Evolutionary conservation across 2,329 filamentous ascomycete genomes (phyloP), one percentile per base, ranked within the genome.

Genomic region (Iodosphaeria phyllophila): DNA sequence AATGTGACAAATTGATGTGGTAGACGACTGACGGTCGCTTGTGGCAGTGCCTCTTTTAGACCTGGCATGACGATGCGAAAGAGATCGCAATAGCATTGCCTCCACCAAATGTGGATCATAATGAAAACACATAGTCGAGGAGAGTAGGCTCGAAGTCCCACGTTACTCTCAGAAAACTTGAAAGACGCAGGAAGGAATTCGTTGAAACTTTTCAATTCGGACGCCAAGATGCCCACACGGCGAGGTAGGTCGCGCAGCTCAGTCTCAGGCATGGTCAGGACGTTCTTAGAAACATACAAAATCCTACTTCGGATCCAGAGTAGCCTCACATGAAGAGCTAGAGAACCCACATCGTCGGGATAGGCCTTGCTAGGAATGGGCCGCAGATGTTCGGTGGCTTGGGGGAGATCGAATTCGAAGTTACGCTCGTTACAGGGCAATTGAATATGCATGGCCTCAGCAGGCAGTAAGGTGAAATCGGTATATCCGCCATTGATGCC

Each of bases 241-340:
- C 47, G 44, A 22, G 61, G 54, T 8, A 65, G 44, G 9, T 53
- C 45, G 4, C 48, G 48, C 8, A 65, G 42, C 13, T 58, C 53
- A 2, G 52, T 40, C 11, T 58, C 51, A 4, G 58, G 44, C 35
- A 48, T 48, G 36, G 50, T 23, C 37, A 47, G 31, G 4, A 49
- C 50, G 17, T 54, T 48, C 27, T 61, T 60, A 5, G 59, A 60
- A 29, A 60, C 64, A 32, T 65, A 60, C 33, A 62, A 46, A 11
- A 68, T 63, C 24, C 58, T 51, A 18, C 60, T 58, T 23, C 62
- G 54, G 35, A 68, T 53, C 40, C 62, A 60, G 20, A 64, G 49
- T 20, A 68, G 60, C 24, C 63, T 59, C 10, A 68, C 56, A 23
- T 68, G 61, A 16, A 68, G 51, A 3, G 63, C 63, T 12, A 66